phyloP scores from a whole-genome alignment of 2,329 filamentous ascomycete species.

The Truncatella angustata region DNA sequence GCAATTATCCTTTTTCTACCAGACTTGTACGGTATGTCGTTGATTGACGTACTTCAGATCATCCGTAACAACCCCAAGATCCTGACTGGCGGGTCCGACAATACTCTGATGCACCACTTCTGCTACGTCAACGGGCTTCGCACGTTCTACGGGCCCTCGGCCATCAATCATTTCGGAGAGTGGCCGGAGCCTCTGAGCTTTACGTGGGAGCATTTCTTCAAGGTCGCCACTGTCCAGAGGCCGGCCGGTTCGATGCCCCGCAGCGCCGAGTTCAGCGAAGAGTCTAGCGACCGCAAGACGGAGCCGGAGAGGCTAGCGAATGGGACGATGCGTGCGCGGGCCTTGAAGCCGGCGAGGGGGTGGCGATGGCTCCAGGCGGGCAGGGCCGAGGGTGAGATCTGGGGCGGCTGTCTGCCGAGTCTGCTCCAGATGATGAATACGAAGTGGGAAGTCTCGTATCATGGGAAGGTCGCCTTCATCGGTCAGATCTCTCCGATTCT shows the following conservation, averaged over 20 bases:
- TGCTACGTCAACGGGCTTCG: slow-evolving; percentile 35
- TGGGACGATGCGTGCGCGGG: background rate
- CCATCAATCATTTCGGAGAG: slow-evolving; percentile 35
- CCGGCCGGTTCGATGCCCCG: background rate
- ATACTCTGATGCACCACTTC: slow-evolving; percentile 40
- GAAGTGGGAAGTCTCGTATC: background rate
- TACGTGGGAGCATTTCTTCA: slow-evolving; percentile 29
- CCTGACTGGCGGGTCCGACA: slow-evolving; percentile 40
- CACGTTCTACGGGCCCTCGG: slow-evolving; percentile 41
- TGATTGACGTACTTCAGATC: background rate
- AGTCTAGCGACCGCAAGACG: background rate
- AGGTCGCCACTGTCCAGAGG: slow-evolving; percentile 17
- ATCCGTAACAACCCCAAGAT: slow-evolving; percentile 38
- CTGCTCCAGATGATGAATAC: background rate
- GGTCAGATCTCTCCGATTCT: background rate
- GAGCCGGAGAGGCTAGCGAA: background rate
- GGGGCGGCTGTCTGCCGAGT: background rate
- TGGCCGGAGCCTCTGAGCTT: slow-evolving; percentile 26
- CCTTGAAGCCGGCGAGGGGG: background rate
- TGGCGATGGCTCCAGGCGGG: background rate
- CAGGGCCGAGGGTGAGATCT: background rate
- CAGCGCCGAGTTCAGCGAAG: background rate
- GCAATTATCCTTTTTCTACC: slow-evolving; percentile 31
- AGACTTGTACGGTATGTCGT: background rate
- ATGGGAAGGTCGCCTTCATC: background rate